A percentile compares a stretch with the other conserved stretches of the same genome.
phyloP scores from a whole-genome alignment of 306 rosid species.

The Herpetospermum pedunculosum region DNA sequence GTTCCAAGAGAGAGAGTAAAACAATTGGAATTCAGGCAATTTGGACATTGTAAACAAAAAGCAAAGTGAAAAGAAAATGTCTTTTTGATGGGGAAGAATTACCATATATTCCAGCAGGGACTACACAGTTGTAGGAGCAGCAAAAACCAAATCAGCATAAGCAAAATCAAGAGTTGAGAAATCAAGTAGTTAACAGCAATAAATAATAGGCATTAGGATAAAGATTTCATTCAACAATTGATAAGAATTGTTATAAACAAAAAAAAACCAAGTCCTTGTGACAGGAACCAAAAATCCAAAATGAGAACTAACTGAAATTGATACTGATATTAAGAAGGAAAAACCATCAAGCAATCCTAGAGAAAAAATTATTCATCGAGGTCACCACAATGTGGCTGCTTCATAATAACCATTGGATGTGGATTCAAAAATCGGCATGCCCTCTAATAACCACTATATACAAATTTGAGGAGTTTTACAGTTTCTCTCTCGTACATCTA shows the following conservation, averaged over 20 bases:
- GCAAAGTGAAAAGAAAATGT: neutral
- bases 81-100: constrained; percentile 10
- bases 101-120: constrained; percentile 98
- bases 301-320: neutral
- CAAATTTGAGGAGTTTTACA: too few species aligned
- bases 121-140: constrained; percentile 24
- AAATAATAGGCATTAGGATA: neutral
- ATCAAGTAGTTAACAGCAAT: constrained; percentile 1
- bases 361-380: neutral
- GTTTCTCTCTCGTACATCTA: too few species aligned
- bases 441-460: too few species aligned
- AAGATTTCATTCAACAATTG: neutral
- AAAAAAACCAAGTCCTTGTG: neutral
- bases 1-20: constrained; percentile 13
- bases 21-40: neutral
- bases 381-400: too few species aligned
- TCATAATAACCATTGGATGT: too few species aligned
- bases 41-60: neutral
- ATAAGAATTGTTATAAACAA: neutral
- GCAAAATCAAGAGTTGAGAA: constrained; percentile 18
- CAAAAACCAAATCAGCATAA: constrained; percentile 10
- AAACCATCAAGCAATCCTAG: too few species aligned
- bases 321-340: neutral
- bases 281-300: neutral
- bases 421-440: too few species aligned